phyloP scores from a whole-genome alignment of 805 yeast species.

The Nakazawaea wyomingensis region DNA sequence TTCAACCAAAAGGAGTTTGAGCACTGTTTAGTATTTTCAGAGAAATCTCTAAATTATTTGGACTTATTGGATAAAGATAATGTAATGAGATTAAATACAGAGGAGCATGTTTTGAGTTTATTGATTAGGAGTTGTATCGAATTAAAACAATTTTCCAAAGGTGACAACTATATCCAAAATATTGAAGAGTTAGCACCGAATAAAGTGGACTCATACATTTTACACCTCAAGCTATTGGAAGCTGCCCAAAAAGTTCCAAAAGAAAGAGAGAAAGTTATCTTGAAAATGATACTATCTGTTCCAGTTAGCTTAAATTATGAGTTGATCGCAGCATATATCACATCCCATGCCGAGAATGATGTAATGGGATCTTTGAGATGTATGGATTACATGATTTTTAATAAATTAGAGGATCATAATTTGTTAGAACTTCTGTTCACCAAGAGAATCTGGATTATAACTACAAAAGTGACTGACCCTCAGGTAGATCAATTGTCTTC shows the following conservation, averaged over 20 bases:
- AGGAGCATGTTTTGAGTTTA: conserved; percentile 21
- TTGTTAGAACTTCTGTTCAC: conserved; percentile 18
- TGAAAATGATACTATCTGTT: conserved; percentile 31
- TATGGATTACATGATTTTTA: conserved; percentile 29
- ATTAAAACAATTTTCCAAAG: conserved; percentile 16
- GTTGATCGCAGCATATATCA: conserved; percentile 21
- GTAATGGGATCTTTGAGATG: conserved; percentile 26
- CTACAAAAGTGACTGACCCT: conserved; percentile 17
- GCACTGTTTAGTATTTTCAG: conserved; percentile 15
- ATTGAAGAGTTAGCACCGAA: conserved; percentile 24
- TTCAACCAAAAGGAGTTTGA: conserved; percentile 9
- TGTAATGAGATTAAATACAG: conserved; percentile 18
- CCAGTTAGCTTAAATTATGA: conserved; percentile 20
- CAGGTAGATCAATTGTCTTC: conserved; percentile 18
- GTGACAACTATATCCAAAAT: conserved; percentile 18
- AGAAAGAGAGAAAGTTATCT: conserved; percentile 25
- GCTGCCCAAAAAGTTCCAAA: conserved; percentile 7
- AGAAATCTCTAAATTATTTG: conserved; percentile 16
- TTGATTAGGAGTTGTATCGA: conserved; percentile 25
- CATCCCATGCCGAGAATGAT: conserved; percentile 22
- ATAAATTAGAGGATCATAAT: conserved; percentile 25
- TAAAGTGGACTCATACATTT: conserved; percentile 26
- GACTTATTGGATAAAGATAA: conserved; percentile 16
- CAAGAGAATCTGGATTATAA: conserved; percentile 24
- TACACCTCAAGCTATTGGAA: conserved; percentile 22